phyloP scores from a whole-genome alignment of 306 rosid species.

The Fragaria nilgerrensis region DNA sequence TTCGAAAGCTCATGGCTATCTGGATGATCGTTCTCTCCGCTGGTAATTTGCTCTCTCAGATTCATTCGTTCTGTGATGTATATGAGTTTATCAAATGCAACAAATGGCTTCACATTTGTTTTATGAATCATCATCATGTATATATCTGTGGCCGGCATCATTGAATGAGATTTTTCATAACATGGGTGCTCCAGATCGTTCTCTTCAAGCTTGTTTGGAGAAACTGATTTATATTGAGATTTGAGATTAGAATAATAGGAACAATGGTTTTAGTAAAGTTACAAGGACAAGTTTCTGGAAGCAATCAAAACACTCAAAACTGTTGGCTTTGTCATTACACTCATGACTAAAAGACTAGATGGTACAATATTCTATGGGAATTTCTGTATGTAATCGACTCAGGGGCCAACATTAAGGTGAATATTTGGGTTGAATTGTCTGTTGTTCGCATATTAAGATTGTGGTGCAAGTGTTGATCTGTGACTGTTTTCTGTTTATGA shows the following conservation, averaged over 20 bases:
- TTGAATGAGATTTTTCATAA: too few species aligned
- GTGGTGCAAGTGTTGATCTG: background rate
- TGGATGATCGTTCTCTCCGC: constrained; percentile 54
- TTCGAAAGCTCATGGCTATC: constrained; percentile 32
- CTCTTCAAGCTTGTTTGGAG: too few species aligned
- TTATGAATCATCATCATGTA: too few species aligned
- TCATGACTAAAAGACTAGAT: background rate
- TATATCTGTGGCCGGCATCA: too few species aligned
- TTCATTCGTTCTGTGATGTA: background rate
- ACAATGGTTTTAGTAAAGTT: background rate
- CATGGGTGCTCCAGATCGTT: too few species aligned
- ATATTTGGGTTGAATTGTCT: background rate
- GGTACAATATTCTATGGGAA: background rate
- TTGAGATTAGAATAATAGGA: background rate
- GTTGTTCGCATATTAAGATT: background rate
- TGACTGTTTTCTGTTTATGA: background rate
- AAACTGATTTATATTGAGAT: background rate
- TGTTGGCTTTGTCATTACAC: background rate
- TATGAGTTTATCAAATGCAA: background rate
- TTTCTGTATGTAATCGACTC: background rate
- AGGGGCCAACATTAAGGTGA: background rate
- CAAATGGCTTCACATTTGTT: background rate
- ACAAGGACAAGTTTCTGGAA: background rate
- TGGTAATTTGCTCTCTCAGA: constrained; percentile 20
- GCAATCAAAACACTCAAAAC: background rate